Conservation (phyloP, 2,329 filamentous ascomycete species). For the Magnaporthiopsis incrustans region DNA sequence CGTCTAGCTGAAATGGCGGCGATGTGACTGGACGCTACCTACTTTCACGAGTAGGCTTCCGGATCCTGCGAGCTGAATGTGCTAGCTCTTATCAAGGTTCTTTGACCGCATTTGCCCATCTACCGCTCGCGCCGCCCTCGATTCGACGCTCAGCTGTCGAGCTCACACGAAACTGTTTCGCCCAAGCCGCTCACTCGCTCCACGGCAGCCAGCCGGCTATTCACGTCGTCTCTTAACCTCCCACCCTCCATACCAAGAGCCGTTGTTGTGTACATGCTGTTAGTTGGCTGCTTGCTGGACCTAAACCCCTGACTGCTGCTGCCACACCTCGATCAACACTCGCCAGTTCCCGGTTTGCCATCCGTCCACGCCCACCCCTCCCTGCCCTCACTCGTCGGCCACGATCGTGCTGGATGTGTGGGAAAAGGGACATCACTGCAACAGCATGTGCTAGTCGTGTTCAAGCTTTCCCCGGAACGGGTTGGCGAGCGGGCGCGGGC, state of each 20-base stretch:
- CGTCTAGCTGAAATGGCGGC: neutral
- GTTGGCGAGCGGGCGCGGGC: neutral
- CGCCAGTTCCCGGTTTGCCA: constrained; percentile 3
- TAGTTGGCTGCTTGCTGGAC: neutral
- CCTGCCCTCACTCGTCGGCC: neutral
- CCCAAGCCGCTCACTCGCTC: no score
- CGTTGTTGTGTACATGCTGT: no score
- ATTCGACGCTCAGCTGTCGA: neutral
- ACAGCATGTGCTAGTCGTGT: neutral
- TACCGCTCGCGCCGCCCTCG: neutral
- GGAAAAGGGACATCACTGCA: neutral
- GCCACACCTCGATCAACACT: neutral
- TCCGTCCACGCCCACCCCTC: neutral
- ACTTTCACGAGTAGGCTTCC: neutral
- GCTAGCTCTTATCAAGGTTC: neutral
- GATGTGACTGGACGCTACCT: neutral
- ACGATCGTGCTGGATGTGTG: neutral
- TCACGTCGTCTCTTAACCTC: neutral
- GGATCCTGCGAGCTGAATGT: neutral
- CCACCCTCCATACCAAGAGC: neutral
- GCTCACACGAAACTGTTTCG: neutral
- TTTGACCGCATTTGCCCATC: neutral
- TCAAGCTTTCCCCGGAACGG: neutral
- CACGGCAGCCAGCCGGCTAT: neutral
- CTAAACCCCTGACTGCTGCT: neutral